Conservation (phyloP, 1,284 basidiomycete species). For the Pyrrhoderma lamaoense region DNA sequence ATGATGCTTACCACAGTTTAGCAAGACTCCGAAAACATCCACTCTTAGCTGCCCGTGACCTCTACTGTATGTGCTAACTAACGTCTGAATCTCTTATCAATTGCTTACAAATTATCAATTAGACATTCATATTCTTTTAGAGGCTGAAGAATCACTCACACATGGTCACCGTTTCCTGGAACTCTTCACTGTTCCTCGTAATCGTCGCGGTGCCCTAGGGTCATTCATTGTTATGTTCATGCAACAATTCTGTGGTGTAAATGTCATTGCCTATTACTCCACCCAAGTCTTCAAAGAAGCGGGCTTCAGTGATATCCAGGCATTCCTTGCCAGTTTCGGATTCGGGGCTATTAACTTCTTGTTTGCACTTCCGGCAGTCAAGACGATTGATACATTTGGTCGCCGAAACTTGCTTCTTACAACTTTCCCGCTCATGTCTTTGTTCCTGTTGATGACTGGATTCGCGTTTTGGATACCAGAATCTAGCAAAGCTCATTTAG, state of each 20-base stretch:
- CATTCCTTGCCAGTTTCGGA: conserved; percentile 62
- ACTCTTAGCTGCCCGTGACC: conserved; percentile 55
- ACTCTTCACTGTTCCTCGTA: conserved; percentile 60
- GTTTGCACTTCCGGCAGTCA: conserved; percentile 60
- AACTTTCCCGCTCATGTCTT: conserved; percentile 60
- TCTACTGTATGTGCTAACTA: conserved; percentile 37
- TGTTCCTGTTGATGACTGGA: conserved; percentile 57
- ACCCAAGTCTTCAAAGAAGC: conserved; percentile 59
- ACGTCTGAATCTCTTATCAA: background rate
- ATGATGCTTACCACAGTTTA: conserved; percentile 50
- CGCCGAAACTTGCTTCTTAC: conserved; percentile 54
- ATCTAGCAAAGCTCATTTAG: conserved; percentile 32
- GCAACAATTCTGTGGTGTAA: conserved; percentile 50
- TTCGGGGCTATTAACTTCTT: conserved; percentile 63
- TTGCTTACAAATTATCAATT: conserved; percentile 15
- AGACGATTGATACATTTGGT: conserved; percentile 51
- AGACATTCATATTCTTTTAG: conserved; percentile 53
- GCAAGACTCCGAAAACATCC: conserved; percentile 51
- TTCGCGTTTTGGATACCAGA: conserved; percentile 46
- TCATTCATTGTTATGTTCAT: conserved; percentile 62
- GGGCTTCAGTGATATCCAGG: conserved; percentile 40
- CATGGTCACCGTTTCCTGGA: conserved; percentile 46
- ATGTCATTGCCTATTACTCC: conserved; percentile 62
- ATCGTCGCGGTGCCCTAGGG: conserved; percentile 66
- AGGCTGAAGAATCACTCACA: conserved; percentile 41